phyloP scores from a whole-genome alignment of 106 monocot species.

The Apostasia ramifera region DNA sequence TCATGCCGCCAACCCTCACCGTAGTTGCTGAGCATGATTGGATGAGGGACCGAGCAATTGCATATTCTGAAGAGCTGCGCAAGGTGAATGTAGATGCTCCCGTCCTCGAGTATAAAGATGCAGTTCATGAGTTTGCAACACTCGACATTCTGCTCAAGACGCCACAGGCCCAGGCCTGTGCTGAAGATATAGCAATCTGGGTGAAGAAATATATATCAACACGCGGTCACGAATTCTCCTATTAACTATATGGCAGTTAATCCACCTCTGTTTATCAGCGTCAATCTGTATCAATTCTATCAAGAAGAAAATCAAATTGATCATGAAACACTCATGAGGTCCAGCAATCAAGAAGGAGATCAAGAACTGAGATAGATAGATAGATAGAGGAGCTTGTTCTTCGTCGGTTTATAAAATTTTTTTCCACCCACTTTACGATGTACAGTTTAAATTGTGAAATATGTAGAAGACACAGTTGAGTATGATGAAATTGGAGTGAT shows the following conservation, averaged over 20 bases:
- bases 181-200: conserved; percentile 67
- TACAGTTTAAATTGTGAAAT: too few species aligned
- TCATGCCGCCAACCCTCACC: conserved; percentile 60
- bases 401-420: too few species aligned
- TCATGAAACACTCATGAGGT: too few species aligned
- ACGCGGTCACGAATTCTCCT: conserved; percentile 56
- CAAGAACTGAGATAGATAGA: too few species aligned
- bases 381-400: too few species aligned
- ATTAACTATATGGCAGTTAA: conserved; percentile 12
- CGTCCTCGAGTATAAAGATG: conserved; percentile 62
- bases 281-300: too few species aligned
- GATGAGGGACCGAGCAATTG: conserved; percentile 66
- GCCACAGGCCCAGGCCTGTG: conserved; percentile 62
- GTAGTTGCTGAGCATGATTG: conserved; percentile 62
- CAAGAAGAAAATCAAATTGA: too few species aligned
- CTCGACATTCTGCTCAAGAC: conserved; percentile 58
- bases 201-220: conserved; percentile 59
- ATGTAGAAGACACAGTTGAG: too few species aligned
- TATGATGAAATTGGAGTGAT: too few species aligned
- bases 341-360: too few species aligned
- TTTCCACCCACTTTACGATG: too few species aligned
- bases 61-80: conserved; percentile 62
- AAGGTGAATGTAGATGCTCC: conserved; percentile 67
- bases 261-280: too few species aligned
- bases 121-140: conserved; percentile 61